Evolutionary conservation across 805 yeast species (phyloP).

Genomic region (Vanderwaltozyma tropicalis): DNA sequence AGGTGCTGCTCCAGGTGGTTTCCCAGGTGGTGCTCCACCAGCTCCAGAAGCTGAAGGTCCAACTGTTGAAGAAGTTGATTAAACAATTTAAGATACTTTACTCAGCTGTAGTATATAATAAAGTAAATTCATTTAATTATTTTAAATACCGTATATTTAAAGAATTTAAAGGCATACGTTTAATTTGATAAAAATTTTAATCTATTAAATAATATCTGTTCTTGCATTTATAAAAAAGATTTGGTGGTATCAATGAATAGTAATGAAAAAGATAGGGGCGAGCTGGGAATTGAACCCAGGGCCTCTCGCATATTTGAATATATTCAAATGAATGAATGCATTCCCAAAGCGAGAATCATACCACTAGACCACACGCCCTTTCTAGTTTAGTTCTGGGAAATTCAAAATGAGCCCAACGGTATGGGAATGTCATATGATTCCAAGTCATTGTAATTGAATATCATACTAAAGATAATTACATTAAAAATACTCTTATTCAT

Average conservation of each 20-base stretch:
- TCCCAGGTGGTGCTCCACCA: slow-evolving; percentile 55
- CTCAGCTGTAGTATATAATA: neutral
- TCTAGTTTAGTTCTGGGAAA: neutral
- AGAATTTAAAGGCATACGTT: neutral
- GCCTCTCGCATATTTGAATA: slow-evolving; percentile 40
- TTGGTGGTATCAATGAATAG: neutral
- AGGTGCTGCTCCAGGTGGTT: slow-evolving; percentile 45
- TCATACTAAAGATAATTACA: no score
- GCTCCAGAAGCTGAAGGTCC: slow-evolving; percentile 57
- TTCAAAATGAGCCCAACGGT: no score
- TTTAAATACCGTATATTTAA: neutral
- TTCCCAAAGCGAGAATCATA: slow-evolving; percentile 46
- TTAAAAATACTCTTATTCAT: no score
- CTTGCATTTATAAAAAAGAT: neutral
- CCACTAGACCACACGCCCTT: slow-evolving; percentile 42
- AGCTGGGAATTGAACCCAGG: slow-evolving; percentile 54
- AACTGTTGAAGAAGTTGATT: slow-evolving; percentile 77
- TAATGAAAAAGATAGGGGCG: slow-evolving; percentile 22
- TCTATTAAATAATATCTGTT: neutral
- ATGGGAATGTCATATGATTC: no score
- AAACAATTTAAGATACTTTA: slow-evolving; percentile 14
- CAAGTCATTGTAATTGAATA: no score
- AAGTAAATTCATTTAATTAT: neutral
- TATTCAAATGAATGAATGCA: neutral
- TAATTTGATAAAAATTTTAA: neutral